Evolutionary conservation across 352 stramenopile species (phyloP).

Genomic region (Pythium sp.): DNA sequence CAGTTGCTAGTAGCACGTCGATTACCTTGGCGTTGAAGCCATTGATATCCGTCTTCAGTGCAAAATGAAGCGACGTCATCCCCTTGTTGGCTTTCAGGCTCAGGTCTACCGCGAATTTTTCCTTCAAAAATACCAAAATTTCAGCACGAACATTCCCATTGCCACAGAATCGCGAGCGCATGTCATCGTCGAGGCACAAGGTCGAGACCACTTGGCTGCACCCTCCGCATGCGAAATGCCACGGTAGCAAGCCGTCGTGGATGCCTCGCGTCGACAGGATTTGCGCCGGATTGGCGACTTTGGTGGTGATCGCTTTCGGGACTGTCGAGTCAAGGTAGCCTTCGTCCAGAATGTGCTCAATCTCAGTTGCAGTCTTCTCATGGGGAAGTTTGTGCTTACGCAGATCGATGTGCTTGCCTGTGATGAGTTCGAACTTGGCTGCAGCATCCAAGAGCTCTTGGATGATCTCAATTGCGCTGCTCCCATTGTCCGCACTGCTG

Average conservation of each 20-base stretch:
- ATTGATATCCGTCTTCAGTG: slow-evolving; percentile 44
- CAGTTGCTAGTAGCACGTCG: slow-evolving; percentile 36
- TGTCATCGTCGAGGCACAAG: slow-evolving; percentile 49
- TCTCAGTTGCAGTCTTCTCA: slow-evolving; percentile 50
- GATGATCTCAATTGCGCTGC: slow-evolving; percentile 26
- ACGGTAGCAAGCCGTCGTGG: slow-evolving; percentile 41
- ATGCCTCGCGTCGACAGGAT: slow-evolving; percentile 32
- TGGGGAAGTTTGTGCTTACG: slow-evolving; percentile 54
- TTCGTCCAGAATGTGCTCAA: slow-evolving; percentile 53
- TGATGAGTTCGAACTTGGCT: slow-evolving; percentile 22
- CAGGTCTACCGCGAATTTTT: slow-evolving; percentile 37
- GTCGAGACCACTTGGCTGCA: slow-evolving; percentile 32
- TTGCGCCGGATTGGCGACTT: slow-evolving; percentile 31
- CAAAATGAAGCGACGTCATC: slow-evolving; percentile 47
- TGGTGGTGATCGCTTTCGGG: slow-evolving; percentile 33
- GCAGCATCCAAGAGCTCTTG: slow-evolving; percentile 30
- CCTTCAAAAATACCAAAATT: slow-evolving; percentile 39
- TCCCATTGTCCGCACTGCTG: slow-evolving; percentile 18
- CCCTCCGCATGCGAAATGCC: slow-evolving; percentile 64
- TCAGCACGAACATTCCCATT: slow-evolving; percentile 39
- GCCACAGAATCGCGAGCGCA: slow-evolving; percentile 29
- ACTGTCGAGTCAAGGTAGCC: slow-evolving; percentile 33
- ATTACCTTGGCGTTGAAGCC: slow-evolving; percentile 50
- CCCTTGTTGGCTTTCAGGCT: slow-evolving; percentile 23
- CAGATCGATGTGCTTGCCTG: slow-evolving; percentile 37